Percentiles rank a stretch among this genome's conserved stretches.
Evolutionary conservation across 768 basidiomycete genomes (phyloP).

Genomic region (Pleurotus cornucopiae): DNA sequence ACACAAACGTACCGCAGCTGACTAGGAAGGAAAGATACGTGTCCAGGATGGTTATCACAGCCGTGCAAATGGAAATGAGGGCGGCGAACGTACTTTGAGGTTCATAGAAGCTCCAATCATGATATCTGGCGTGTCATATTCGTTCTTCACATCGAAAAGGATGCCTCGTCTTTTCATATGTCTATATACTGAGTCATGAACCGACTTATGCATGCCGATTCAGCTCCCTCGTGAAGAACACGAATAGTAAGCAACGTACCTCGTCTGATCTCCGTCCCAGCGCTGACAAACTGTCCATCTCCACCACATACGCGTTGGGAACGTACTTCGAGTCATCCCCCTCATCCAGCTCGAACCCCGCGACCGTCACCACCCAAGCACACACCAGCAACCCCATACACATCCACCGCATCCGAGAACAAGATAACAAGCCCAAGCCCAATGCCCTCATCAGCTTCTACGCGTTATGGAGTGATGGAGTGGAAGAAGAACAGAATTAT

Average conservation of each 20-base stretch:
- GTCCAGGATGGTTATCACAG: not conserved
- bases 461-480: no score
- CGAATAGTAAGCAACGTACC: not conserved
- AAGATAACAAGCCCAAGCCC: no score
- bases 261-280: not conserved
- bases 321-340: not conserved
- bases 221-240: no score
- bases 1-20: not conserved
- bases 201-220: not conserved
- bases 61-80: not conserved
- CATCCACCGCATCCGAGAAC: no score
- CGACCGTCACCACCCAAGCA: no score
- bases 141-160: slow-evolving; percentile 41
- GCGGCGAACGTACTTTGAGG: slow-evolving; percentile 32
- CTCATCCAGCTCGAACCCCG: not conserved
- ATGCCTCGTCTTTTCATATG: slow-evolving; percentile 39
- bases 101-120: slow-evolving; percentile 58
- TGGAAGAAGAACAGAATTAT: no score
- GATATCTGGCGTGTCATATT: slow-evolving; percentile 47
- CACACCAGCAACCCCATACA: no score
- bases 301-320: slow-evolving; percentile 5
- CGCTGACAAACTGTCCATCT: slow-evolving; percentile 1
- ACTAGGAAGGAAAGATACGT: not conserved
- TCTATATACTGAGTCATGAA: slow-evolving; percentile 44
- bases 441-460: no score